Evolutionary conservation across 805 yeast species (phyloP).

Genomic region (Saccharomyces jurei): DNA sequence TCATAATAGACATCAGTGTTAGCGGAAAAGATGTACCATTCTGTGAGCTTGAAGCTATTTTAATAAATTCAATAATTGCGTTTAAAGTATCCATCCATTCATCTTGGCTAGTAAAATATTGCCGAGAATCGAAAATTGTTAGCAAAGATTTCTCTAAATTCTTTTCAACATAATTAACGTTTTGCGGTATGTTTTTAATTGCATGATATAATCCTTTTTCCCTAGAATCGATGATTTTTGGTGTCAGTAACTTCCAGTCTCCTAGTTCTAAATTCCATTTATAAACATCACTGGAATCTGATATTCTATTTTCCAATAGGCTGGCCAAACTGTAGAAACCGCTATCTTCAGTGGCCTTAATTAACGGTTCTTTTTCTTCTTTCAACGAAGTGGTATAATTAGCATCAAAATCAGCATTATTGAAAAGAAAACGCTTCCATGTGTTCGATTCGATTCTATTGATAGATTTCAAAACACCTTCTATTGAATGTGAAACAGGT

Average conservation of each 20-base stretch:
- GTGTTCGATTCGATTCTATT: slow-evolving; percentile 27
- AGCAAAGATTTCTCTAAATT: slow-evolving; percentile 6
- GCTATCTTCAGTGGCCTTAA: slow-evolving; percentile 36
- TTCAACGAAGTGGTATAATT: slow-evolving; percentile 10
- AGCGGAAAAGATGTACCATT: neutral
- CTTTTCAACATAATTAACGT: neutral
- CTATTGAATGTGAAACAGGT: slow-evolving; percentile 49
- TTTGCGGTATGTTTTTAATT: slow-evolving; percentile 36
- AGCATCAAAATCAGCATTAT: slow-evolving; percentile 50
- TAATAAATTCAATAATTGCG: slow-evolving; percentile 10
- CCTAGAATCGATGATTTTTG: slow-evolving; percentile 31
- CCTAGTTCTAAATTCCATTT: slow-evolving; percentile 71
- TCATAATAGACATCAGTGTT: neutral
- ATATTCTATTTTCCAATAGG: slow-evolving; percentile 21
- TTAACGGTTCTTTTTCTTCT: slow-evolving; percentile 11
- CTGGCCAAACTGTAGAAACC: slow-evolving; percentile 56
- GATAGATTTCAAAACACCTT: slow-evolving; percentile 41
- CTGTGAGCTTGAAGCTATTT: slow-evolving; percentile 1
- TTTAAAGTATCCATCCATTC: slow-evolving; percentile 19
- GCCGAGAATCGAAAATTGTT: slow-evolving; percentile 2
- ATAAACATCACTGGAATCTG: slow-evolving; percentile 30
- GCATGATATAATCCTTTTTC: slow-evolving; percentile 45
- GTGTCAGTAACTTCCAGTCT: slow-evolving; percentile 65
- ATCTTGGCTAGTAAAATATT: slow-evolving; percentile 5
- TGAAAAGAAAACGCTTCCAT: slow-evolving; percentile 42